A percentile compares a stretch with the other conserved stretches of the same genome.
Evolutionary conservation across 2,329 filamentous ascomycete genomes (phyloP).

Genomic region (Didymella keratinophila): DNA sequence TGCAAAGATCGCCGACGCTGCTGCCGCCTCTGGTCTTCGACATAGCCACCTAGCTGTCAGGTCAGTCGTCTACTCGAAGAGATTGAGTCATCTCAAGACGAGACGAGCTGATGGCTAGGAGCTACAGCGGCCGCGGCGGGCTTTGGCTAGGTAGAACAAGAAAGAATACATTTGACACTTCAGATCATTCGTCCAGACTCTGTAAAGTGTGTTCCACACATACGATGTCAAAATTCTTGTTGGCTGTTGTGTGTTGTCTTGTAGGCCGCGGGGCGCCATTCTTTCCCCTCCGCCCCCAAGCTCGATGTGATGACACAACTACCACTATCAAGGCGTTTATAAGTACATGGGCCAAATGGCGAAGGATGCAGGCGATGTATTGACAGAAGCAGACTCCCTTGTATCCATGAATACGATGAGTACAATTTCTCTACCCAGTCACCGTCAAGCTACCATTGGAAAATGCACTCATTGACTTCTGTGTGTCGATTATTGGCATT

Average conservation of each 20-base stretch:
- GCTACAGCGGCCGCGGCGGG: background rate
- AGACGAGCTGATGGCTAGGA: constrained; percentile 2
- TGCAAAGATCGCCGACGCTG: constrained; percentile 4
- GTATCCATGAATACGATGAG: no score
- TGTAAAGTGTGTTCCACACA: background rate
- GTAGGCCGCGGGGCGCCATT: no score
- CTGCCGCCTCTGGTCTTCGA: constrained; percentile 1
- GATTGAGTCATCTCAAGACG: constrained; percentile 17
- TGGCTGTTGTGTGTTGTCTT: no score
- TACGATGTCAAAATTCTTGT: background rate
- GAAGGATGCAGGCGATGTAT: no score
- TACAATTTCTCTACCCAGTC: no score
- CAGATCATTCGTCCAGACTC: background rate
- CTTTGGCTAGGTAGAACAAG: constrained; percentile 9
- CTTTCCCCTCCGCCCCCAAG: no score
- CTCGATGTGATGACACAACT: background rate
- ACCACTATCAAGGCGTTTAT: no score
- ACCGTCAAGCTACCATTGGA: no score
- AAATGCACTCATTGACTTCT: background rate
- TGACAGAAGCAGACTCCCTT: no score
- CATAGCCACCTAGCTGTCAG: background rate
- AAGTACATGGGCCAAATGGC: no score
- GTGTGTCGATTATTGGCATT: background rate
- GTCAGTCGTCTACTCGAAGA: constrained; percentile 5
- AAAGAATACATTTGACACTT: background rate